Conservation (phyloP, 2,329 filamentous ascomycete species). For the Venturia pyrina region DNA sequence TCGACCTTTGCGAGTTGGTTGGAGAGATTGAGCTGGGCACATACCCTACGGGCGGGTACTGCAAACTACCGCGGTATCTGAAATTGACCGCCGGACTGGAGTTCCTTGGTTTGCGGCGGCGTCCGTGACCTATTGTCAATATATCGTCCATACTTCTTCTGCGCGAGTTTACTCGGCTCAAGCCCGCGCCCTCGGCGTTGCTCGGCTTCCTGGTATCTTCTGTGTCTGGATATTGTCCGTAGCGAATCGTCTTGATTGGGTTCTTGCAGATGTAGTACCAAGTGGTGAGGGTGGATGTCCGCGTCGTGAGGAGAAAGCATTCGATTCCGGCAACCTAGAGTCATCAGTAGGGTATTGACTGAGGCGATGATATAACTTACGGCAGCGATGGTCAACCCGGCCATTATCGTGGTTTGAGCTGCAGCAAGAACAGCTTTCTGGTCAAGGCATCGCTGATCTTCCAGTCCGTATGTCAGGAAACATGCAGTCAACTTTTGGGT, state of each 20-base stretch:
- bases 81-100: background rate
- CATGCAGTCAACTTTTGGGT: background rate
- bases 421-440: slow-evolving; percentile 3
- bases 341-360: background rate
- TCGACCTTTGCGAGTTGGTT: background rate
- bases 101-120: background rate
- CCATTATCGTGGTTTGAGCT: background rate
- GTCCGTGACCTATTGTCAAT: background rate
- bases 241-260: background rate
- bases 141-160: background rate
- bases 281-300: background rate
- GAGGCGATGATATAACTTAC: background rate
- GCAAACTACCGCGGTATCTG: background rate
- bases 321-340: background rate
- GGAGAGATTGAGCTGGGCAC: background rate
- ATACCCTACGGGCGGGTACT: background rate
- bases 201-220: background rate
- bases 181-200: background rate
- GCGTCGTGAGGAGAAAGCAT: background rate
- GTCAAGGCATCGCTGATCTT: background rate
- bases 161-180: background rate
- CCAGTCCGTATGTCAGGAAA: background rate
- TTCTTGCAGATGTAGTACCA: slow-evolving; percentile 5
- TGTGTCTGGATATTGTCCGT: background rate
- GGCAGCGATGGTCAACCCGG: background rate